These are phyloP conservation scores for Perilla frutescens DNA, from an alignment of 257 asterid genomes.

Conservation along the genomic window DNA sequence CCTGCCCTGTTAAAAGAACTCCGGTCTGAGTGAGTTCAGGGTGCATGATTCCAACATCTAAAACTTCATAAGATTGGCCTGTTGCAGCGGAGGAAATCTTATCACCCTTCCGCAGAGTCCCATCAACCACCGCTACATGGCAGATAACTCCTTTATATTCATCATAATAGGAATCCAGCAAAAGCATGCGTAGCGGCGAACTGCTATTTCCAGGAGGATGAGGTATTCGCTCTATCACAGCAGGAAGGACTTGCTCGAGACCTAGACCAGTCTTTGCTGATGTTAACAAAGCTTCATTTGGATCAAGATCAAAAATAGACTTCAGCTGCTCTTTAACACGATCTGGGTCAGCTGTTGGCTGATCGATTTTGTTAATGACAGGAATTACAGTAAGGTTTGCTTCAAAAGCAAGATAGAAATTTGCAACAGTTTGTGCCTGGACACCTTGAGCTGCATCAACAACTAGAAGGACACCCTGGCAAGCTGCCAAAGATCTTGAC, in stretches of 20 bases:
- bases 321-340: conserved; percentile 91
- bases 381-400: conserved; percentile 83
- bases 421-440: conserved; percentile 98
- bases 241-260: conserved; percentile 91
- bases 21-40: conserved; percentile 94
- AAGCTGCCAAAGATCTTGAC: conserved; percentile 96
- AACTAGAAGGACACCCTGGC: conserved; percentile 96
- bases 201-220: conserved; percentile 77
- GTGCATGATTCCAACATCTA: conserved; percentile 92
- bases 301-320: conserved; percentile 94
- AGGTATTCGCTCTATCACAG: conserved; percentile 92
- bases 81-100: conserved; percentile 90
- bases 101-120: conserved; percentile 87
- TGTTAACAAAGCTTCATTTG: conserved; percentile 75
- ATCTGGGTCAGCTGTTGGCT: conserved; percentile 98
- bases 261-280: conserved; percentile 98
- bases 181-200: conserved; percentile 81
- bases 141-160: conserved; percentile 97
- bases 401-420: conserved; percentile 95
- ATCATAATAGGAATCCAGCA: conserved; percentile 94
- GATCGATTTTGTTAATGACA: conserved; percentile 94
- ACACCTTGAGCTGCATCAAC: conserved; percentile 99
- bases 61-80: conserved; percentile 84
- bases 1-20: conserved; percentile 90
- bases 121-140: conserved; percentile 97